A percentile compares a stretch with the other conserved stretches of the same genome.
These are phyloP conservation scores for Cercospora zeae-maydis DNA, from an alignment of 2,329 filamentous ascomycete species.

Conservation along the genomic window DNA sequence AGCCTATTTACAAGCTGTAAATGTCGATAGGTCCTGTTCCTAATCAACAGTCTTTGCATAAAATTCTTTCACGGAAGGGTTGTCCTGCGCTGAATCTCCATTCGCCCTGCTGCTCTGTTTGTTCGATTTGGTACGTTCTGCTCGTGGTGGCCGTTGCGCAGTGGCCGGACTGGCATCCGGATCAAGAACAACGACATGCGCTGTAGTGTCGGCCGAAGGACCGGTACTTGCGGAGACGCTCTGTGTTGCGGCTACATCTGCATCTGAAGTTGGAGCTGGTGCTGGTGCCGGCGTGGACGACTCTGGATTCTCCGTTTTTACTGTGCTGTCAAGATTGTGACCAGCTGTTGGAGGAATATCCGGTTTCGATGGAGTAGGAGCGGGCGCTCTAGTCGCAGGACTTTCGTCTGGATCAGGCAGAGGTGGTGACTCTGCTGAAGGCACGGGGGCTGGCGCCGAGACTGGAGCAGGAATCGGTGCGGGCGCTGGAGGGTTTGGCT, in stretches of 20 bases:
- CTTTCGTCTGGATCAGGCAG: constrained; percentile 30
- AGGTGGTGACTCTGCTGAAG: constrained; percentile 1
- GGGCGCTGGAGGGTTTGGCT: constrained; percentile 7
- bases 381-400: constrained; percentile 26
- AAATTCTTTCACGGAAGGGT: not conserved
- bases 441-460: constrained; percentile 5
- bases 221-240: not conserved
- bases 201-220: not conserved
- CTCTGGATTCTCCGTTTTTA: not conserved
- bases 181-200: not conserved
- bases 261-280: not conserved
- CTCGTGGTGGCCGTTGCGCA: not conserved
- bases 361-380: constrained; percentile 8
- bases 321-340: not conserved
- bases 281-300: not conserved
- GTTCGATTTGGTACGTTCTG: not conserved
- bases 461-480: constrained; percentile 7
- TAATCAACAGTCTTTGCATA: not conserved
- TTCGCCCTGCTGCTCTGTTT: constrained; percentile 5
- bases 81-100: not conserved
- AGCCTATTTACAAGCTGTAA: not conserved
- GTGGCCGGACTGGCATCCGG: constrained; percentile 12
- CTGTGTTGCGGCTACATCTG: not conserved
- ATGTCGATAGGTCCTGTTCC: not conserved
- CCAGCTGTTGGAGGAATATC: not conserved